These are phyloP conservation scores for Collybiopsis luxurians DNA, from an alignment of 768 basidiomycete species.

Conservation along the genomic window DNA sequence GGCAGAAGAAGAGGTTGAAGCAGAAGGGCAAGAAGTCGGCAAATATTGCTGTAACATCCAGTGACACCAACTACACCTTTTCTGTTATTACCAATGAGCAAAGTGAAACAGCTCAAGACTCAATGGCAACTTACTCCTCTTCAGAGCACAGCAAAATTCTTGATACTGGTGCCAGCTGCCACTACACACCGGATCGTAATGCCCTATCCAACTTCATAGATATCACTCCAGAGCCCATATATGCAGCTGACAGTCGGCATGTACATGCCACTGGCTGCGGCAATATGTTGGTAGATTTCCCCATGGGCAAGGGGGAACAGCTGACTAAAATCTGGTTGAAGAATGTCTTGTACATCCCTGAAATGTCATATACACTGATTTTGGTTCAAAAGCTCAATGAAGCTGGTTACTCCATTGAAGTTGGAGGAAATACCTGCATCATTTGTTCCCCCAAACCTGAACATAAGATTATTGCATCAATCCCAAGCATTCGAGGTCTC, in stretches of 20 bases:
- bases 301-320: constrained; percentile 18
- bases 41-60: no score
- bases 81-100: no score
- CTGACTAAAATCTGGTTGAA: constrained; percentile 17
- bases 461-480: constrained; percentile 15
- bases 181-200: constrained; percentile 27
- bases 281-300: constrained; percentile 22
- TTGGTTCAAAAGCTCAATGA: constrained; percentile 19
- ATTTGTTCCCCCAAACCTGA: constrained; percentile 12
- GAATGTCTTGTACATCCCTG: constrained; percentile 24
- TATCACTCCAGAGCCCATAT: constrained; percentile 17
- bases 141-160: constrained; percentile 18
- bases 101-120: no score
- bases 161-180: constrained; percentile 30
- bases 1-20: no score
- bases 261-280: constrained; percentile 26
- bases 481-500: constrained; percentile 22
- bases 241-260: constrained; percentile 23
- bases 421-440: constrained; percentile 11
- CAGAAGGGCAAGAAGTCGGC: no score
- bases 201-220: constrained; percentile 22
- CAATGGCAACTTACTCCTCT: no score
- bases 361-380: constrained; percentile 26
- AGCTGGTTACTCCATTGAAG: constrained; percentile 13
- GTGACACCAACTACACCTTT: no score